Evolutionary conservation across 768 basidiomycete species (phyloP), one percentile per base, ranked within the genome.

Genomic region (Rhizopogon roseolus): DNA sequence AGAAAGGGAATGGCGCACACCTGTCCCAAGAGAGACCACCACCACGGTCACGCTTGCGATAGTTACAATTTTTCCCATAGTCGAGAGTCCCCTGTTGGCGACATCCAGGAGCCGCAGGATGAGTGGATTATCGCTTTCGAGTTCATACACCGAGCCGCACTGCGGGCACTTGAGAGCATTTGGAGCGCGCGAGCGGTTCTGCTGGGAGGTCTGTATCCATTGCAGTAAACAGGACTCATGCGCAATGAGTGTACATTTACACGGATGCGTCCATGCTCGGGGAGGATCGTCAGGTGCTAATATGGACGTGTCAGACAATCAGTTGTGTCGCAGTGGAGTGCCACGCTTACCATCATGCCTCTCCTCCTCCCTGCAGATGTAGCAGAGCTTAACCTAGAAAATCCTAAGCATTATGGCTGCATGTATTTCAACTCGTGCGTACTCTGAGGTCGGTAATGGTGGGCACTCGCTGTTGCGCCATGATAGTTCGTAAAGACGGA

Each of bases 151-250:
- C 0, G 83, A 73, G 10, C 83, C 76, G 56, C 90, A 92, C 57
- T 92, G 90, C 0, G 90, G 88, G 60, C 90, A 92, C 62, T 89
- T 88, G 56, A 90, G 76, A 0, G 88, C 86, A 62, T 87, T 86
- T 17, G 60, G 53, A 1, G 77, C 69, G 28, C 80, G 76, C 8
- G 83, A 79, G 9, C 74, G 68, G 44, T 73, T 82, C 22, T 77
- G 73, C 59, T 91, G 85, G 3, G 88, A 80, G 16, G 85, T 76
- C 55, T 83, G 79, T 38, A 92, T 88, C 90, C 90, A 92, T 57
- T 83, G 80, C 32, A 90, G 76, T 14, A 92, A 79, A 69, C 90
- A 92, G 0, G 81, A 71, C 64, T 91, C 87, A 67, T 91, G 90
- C 3, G 90, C 90, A 39, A 92, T 73, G 38, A 92, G 78, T 0